phyloP scores from a whole-genome alignment of 495 filamentous ascomycete genomes.

The Filosporella fistucella region DNA sequence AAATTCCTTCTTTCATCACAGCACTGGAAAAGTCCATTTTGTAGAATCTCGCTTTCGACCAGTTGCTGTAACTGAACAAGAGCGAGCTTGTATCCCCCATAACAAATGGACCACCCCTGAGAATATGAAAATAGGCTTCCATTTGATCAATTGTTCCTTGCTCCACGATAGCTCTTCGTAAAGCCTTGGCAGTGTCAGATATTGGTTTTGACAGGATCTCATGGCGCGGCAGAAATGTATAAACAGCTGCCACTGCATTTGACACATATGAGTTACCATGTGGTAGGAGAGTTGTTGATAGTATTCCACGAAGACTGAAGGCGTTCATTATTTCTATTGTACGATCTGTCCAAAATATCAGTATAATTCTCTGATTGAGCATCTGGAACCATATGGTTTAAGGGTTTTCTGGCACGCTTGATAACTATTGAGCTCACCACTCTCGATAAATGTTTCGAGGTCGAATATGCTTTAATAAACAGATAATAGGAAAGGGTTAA shows the following conservation, averaged over 20 bases:
- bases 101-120: slow-evolving; percentile 12
- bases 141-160: slow-evolving; percentile 40
- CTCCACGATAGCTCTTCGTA: slow-evolving; percentile 33
- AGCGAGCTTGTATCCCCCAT: slow-evolving; percentile 33
- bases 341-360: too few relatives aligned
- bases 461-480: too few relatives aligned
- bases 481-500: too few relatives aligned
- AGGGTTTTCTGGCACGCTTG: too few relatives aligned
- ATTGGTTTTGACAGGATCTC: slow-evolving; percentile 36
- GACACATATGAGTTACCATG: slow-evolving; percentile 23
- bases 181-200: slow-evolving; percentile 32
- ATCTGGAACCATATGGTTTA: too few relatives aligned
- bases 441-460: too few relatives aligned
- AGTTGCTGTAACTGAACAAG: slow-evolving; percentile 39
- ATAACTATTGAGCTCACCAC: too few relatives aligned
- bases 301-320: slow-evolving; percentile 16
- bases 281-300: slow-evolving; percentile 25
- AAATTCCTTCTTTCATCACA: slow-evolving; percentile 20
- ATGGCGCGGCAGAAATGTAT: slow-evolving; percentile 29
- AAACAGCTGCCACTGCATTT: slow-evolving; percentile 28
- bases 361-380: too few relatives aligned
- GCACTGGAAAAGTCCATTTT: slow-evolving; percentile 42
- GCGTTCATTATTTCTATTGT: slow-evolving; percentile 29
- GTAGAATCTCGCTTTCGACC: slow-evolving; percentile 40
- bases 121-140: slow-evolving; percentile 29